Conservation (phyloP, 164 flowering plant species). For the Kalanchoe fedtschenkoi region DNA sequence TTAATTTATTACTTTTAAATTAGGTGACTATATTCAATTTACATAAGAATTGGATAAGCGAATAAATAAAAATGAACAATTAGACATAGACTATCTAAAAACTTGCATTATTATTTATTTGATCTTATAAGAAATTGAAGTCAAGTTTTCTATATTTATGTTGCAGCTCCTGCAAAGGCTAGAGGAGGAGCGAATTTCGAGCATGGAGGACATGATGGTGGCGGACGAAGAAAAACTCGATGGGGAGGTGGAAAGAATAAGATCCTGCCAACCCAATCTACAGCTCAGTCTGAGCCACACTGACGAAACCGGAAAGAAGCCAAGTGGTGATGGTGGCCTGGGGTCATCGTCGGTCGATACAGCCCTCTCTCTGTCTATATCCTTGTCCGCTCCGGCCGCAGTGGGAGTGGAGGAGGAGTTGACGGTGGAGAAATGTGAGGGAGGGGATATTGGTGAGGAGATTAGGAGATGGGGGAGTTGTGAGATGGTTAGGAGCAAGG, state of each 20-base stretch:
- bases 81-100: too few species aligned
- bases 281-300: background rate
- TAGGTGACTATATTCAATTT: too few species aligned
- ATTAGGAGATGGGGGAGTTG: background rate
- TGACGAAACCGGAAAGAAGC: background rate
- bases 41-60: too few species aligned
- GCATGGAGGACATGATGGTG: background rate
- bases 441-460: too few species aligned
- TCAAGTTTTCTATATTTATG: background rate
- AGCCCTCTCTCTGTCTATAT: slow-evolving; percentile 36
- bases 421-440: background rate
- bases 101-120: too few species aligned
- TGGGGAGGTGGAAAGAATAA: background rate
- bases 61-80: too few species aligned
- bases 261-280: background rate
- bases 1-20: too few species aligned
- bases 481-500: background rate
- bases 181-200: background rate
- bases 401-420: background rate
- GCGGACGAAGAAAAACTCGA: background rate
- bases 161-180: background rate
- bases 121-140: background rate
- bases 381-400: slow-evolving; percentile 18
- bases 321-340: background rate
- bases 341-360: slow-evolving; percentile 10